These are phyloP conservation scores for Golubevia pallescens DNA, from an alignment of 1,284 basidiomycete species.

Conservation along the genomic window DNA sequence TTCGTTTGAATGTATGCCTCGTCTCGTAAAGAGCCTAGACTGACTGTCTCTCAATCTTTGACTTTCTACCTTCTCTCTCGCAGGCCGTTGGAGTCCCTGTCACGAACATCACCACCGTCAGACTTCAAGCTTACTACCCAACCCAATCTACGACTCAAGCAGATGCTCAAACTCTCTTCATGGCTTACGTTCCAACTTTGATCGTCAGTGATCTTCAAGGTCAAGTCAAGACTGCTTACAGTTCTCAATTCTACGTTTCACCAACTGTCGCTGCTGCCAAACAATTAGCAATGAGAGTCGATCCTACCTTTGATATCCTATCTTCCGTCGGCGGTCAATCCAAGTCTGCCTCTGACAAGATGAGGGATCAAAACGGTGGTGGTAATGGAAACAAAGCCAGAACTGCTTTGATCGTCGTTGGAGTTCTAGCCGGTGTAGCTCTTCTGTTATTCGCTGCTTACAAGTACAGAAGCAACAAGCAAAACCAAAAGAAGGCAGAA, in stretches of 20 bases:
- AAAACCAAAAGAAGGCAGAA: conserved; percentile 16
- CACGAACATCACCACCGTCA: conserved; percentile 33
- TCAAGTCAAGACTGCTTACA: conserved; percentile 22
- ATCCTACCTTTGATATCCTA: conserved; percentile 39
- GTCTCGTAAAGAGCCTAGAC: no score
- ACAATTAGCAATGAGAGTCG: conserved; percentile 45
- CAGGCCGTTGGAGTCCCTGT: conserved; percentile 14
- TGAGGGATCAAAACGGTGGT: conserved; percentile 9
- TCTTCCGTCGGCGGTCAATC: conserved; percentile 17
- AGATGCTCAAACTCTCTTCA: conserved; percentile 34
- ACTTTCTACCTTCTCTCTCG: not conserved
- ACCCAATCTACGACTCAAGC: not conserved
- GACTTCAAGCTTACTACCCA: conserved; percentile 32
- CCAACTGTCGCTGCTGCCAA: conserved; percentile 29
- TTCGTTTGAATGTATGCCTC: no score
- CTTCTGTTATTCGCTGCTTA: conserved; percentile 27
- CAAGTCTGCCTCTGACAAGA: conserved; percentile 5
- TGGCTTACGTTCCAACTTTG: conserved; percentile 42
- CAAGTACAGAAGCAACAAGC: conserved; percentile 22
- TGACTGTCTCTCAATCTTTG: no score
- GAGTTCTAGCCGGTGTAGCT: conserved; percentile 28
- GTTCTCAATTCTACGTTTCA: conserved; percentile 41
- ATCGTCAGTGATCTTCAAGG: conserved; percentile 22
- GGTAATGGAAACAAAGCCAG: conserved; percentile 17
- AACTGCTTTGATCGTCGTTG: conserved; percentile 45